phyloP scores from a whole-genome alignment of 2,329 filamentous ascomycete species.

The Cadophora sp. region DNA sequence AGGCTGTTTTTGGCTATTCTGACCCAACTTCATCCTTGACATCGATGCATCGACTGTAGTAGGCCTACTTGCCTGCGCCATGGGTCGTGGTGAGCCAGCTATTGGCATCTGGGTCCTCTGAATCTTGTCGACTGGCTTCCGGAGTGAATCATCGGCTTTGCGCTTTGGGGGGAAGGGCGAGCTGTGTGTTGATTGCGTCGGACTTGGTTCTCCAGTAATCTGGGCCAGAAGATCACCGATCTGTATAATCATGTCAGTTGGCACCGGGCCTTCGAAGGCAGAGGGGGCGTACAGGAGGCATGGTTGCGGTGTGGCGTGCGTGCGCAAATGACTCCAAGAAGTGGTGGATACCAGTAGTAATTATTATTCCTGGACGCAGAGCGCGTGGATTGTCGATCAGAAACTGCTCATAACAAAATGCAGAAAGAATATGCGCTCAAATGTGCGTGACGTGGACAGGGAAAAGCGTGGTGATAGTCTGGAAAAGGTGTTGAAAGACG shows the following conservation, averaged over 20 bases:
- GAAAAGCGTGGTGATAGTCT: neutral
- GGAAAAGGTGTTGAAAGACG: neutral
- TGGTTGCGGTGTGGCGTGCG: conserved; percentile 13
- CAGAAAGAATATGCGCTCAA: neutral
- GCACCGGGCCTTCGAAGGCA: neutral
- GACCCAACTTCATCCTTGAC: conserved; percentile 34
- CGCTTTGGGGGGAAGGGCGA: conserved; percentile 55
- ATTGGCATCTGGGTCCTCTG: conserved; percentile 45
- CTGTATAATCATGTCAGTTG: conserved; percentile 43
- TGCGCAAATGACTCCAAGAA: neutral
- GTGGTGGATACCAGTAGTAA: neutral
- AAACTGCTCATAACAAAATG: conserved; percentile 21
- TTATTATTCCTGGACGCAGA: conserved; percentile 5
- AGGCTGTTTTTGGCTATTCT: conserved; percentile 3
- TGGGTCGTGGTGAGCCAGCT: conserved; percentile 38
- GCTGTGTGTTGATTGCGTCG: conserved; percentile 46
- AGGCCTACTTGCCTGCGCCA: conserved; percentile 29
- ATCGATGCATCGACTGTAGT: conserved; percentile 34
- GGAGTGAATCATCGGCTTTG: conserved; percentile 62
- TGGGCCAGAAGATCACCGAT: conserved; percentile 66
- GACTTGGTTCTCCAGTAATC: conserved; percentile 60
- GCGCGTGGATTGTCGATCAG: conserved; percentile 5
- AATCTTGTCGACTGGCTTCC: conserved; percentile 51
- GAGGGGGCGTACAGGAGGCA: conserved; percentile 21
- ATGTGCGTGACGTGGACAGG: neutral